phyloP scores from a whole-genome alignment of 768 basidiomycete species.

The Pleurotus tuoliensis region DNA sequence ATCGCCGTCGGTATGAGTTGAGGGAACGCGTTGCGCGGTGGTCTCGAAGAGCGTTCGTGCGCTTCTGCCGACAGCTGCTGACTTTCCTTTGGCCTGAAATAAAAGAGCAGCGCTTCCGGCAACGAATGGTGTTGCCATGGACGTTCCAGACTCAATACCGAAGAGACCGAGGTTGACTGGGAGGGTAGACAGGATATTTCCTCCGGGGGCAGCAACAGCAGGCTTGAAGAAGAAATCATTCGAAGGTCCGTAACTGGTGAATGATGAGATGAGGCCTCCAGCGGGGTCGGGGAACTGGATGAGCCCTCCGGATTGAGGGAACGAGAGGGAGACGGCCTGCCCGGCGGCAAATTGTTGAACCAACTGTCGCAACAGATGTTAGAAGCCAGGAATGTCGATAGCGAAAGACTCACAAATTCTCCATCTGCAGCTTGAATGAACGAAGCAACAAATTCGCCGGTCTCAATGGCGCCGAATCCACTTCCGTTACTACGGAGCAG shows the following conservation, averaged over 20 bases:
- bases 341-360: constrained; percentile 47
- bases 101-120: constrained; percentile 43
- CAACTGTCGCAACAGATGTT: constrained; percentile 27
- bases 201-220: constrained; percentile 49
- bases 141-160: constrained; percentile 39
- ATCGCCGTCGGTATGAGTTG: constrained; percentile 43
- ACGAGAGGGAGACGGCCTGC: constrained; percentile 35
- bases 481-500: constrained; percentile 37
- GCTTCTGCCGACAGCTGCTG: constrained; percentile 20
- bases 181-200: constrained; percentile 44
- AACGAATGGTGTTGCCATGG: constrained; percentile 43
- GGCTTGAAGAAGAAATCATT: constrained; percentile 60
- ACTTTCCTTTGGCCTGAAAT: constrained; percentile 35
- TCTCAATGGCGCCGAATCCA: constrained; percentile 38
- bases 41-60: constrained; percentile 39
- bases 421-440: constrained; percentile 56
- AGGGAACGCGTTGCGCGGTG: constrained; percentile 40
- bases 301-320: constrained; percentile 42
- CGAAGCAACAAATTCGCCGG: constrained; percentile 44
- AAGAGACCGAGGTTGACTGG: constrained; percentile 37
- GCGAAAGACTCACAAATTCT: constrained; percentile 40
- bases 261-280: constrained; percentile 54
- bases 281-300: constrained; percentile 42
- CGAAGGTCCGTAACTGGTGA: constrained; percentile 56
- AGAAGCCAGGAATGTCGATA: neutral